A percentile compares a stretch with the other conserved stretches of the same genome.
Conservation (phyloP, 2,329 filamentous ascomycete genomes). For the Trichophaea hybrida region DNA sequence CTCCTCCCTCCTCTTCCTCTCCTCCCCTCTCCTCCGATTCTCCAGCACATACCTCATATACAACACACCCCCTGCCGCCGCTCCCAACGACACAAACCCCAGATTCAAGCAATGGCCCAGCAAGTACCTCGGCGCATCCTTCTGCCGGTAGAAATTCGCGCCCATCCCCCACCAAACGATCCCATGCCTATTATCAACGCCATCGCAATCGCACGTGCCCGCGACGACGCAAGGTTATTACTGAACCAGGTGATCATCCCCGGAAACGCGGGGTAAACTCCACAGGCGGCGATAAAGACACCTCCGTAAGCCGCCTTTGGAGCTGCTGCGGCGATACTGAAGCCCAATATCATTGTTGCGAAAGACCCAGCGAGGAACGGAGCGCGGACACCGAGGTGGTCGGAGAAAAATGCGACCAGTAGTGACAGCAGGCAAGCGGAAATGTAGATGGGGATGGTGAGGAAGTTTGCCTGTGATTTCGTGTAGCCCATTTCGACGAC, state of each 20-base stretch:
- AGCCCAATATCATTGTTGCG: conserved; percentile 32
- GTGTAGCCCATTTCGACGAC: conserved; percentile 30
- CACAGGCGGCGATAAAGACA: conserved; percentile 34
- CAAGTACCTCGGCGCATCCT: conserved; percentile 38
- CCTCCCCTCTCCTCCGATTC: conserved; percentile 44
- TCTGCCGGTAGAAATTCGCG: conserved; percentile 42
- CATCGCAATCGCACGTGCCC: conserved; percentile 36
- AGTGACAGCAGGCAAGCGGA: conserved; percentile 48
- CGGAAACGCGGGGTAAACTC: conserved; percentile 36
- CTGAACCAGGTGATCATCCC: conserved; percentile 36
- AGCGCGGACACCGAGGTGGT: conserved; percentile 29
- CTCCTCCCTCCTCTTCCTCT: conserved; percentile 35
- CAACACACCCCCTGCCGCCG: conserved; percentile 35
- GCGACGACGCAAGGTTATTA: conserved; percentile 35
- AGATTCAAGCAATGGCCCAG: conserved; percentile 41
- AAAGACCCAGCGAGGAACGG: conserved; percentile 33
- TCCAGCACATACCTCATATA: conserved; percentile 41
- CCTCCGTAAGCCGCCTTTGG: conserved; percentile 33
- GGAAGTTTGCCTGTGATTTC: conserved; percentile 30
- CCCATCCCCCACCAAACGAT: conserved; percentile 36
- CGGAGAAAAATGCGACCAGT: conserved; percentile 38
- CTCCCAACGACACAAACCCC: conserved; percentile 36
- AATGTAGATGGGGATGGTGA: conserved; percentile 40
- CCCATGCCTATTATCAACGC: conserved; percentile 36
- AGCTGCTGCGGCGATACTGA: conserved; percentile 32